Conservation (phyloP, 441 rosid species). For the Arabidopsis hybrid region DNA sequence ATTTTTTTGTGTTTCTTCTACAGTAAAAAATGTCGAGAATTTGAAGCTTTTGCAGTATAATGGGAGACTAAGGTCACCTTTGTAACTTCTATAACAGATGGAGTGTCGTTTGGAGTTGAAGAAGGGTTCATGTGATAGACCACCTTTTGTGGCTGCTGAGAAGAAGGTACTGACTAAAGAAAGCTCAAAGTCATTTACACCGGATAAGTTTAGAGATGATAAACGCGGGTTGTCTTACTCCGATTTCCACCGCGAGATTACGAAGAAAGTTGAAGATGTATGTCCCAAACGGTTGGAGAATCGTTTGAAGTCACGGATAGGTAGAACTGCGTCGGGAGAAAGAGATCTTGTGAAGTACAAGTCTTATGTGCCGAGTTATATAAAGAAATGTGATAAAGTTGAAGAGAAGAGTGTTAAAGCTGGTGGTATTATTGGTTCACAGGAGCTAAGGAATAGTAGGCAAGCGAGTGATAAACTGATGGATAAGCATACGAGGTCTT, state of each 20-base stretch:
- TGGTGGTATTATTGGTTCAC: conserved; percentile 30
- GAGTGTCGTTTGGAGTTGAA: conserved; percentile 42
- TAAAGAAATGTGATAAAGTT: conserved; percentile 36
- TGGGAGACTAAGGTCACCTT: background rate
- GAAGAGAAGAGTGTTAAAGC: conserved; percentile 32
- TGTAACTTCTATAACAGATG: conserved; percentile 3
- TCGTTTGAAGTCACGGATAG: conserved; percentile 43
- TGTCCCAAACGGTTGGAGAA: conserved; percentile 48
- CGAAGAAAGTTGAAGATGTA: conserved; percentile 48
- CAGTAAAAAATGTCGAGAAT: conserved; percentile 18
- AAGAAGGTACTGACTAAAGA: conserved; percentile 45
- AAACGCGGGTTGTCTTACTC: conserved; percentile 57
- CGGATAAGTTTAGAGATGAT: conserved; percentile 53
- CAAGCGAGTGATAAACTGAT: conserved; percentile 13
- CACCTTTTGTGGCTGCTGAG: conserved; percentile 42
- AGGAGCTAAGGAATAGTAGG: background rate
- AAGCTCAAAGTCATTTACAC: conserved; percentile 43
- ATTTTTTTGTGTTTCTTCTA: background rate
- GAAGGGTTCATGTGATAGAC: conserved; percentile 39
- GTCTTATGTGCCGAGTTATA: conserved; percentile 43
- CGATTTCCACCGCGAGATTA: conserved; percentile 57
- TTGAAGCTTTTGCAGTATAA: conserved; percentile 4
- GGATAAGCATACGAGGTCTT: conserved; percentile 53
- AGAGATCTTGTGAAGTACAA: conserved; percentile 42
- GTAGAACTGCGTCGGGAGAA: conserved; percentile 43